Conservation (phyloP, 2,329 filamentous ascomycete species). For the Pezicula radicicola region DNA sequence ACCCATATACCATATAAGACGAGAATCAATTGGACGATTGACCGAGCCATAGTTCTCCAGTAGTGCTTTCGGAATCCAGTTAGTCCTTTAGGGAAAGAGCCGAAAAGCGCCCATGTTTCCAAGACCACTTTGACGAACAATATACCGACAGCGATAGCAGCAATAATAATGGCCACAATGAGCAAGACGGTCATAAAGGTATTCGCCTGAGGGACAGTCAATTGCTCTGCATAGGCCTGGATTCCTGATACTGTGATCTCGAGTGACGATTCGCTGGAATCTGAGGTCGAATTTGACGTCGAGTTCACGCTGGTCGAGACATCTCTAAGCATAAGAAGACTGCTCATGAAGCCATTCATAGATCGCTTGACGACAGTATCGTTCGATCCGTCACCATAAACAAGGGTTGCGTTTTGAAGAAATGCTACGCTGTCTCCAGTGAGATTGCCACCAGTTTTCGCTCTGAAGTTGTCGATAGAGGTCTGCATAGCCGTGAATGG, state of each 20-base stretch:
- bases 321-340: constrained; percentile 51
- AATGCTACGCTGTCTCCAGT: constrained; percentile 74
- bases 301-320: constrained; percentile 44
- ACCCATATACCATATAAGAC: constrained; percentile 94
- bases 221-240: constrained; percentile 76
- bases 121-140: constrained; percentile 88
- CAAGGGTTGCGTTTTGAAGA: constrained; percentile 72
- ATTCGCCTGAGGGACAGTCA: constrained; percentile 82
- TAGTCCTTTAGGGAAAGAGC: constrained; percentile 76
- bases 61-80: constrained; percentile 90
- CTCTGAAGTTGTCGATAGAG: constrained; percentile 81
- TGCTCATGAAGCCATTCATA: constrained; percentile 37
- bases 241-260: constrained; percentile 67
- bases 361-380: constrained; percentile 53
- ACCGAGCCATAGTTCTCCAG: constrained; percentile 87
- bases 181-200: constrained; percentile 95
- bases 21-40: constrained; percentile 86
- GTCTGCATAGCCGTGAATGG: constrained; percentile 78
- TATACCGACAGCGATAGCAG: constrained; percentile 78
- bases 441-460: constrained; percentile 79
- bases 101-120: constrained; percentile 88
- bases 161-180: constrained; percentile 83
- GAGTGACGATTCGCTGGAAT: constrained; percentile 28
- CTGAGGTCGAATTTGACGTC: constrained; percentile 20
- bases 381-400: constrained; percentile 61